Evolutionary conservation across 176 grass and related monocot genomes (phyloP).

Genomic region (Aegilops tauschii): DNA sequence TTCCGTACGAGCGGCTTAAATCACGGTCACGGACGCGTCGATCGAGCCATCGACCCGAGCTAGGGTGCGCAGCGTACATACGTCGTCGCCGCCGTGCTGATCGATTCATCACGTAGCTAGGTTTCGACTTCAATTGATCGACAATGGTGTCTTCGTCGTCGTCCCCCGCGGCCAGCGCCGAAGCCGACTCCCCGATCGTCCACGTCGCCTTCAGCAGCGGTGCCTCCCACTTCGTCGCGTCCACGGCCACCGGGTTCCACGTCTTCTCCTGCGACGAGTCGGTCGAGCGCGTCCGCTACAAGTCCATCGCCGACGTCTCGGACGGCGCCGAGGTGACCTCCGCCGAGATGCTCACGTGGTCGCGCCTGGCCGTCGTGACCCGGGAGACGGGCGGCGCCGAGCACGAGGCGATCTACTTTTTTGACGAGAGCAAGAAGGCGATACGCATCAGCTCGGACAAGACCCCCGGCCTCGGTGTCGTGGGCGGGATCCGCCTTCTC

Average conservation of each 20-base stretch:
- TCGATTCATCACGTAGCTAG: too few relatives aligned
- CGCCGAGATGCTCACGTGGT: slow-evolving; percentile 21
- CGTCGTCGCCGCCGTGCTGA: too few relatives aligned
- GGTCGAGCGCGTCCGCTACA: slow-evolving; percentile 28
- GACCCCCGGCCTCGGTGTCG: neutral
- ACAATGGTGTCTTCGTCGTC: neutral
- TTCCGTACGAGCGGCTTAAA: too few relatives aligned
- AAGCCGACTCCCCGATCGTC: slow-evolving; percentile 10
- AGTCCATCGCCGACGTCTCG: slow-evolving; percentile 2
- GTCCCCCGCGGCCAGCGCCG: neutral
- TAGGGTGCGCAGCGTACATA: too few relatives aligned
- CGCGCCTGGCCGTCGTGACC: slow-evolving; percentile 15
- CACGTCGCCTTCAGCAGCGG: slow-evolving; percentile 66
- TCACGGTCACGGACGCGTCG: too few relatives aligned
- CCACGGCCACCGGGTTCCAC: too few relatives aligned
- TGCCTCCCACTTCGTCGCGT: slow-evolving; percentile 47
- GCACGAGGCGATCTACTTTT: neutral
- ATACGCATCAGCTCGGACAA: neutral
- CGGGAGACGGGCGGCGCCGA: neutral
- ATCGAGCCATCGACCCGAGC: too few relatives aligned
- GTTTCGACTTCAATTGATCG: neutral
- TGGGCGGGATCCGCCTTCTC: slow-evolving; percentile 44
- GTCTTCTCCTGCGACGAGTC: neutral
- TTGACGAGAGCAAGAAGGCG: neutral
- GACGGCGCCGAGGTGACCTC: slow-evolving; percentile 2